A percentile compares a stretch with the other conserved stretches of the same genome.
Conservation (phyloP, 164 flowering plant species). For the Nelumbo lutea region DNA sequence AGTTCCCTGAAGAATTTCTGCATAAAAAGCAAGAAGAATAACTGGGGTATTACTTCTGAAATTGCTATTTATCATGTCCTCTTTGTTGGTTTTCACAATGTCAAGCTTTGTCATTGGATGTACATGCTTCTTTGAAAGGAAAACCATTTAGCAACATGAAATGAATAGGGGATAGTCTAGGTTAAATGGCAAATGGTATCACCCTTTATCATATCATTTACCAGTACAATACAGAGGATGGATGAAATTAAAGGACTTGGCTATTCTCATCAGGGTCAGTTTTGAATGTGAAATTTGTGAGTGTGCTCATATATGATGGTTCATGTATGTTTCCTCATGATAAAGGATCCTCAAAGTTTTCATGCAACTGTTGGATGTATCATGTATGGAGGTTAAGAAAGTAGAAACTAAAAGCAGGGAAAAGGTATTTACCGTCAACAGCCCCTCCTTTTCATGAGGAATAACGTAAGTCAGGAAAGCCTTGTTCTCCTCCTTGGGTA, state of each 20-base stretch:
- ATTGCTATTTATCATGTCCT: background rate
- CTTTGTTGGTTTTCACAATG: background rate
- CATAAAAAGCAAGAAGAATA: background rate
- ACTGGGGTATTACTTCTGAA: background rate
- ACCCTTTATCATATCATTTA: background rate
- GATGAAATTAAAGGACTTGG: background rate
- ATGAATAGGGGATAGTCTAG: too few species aligned
- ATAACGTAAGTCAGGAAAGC: conserved; percentile 75
- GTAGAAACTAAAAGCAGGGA: background rate
- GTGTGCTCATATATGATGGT: too few species aligned
- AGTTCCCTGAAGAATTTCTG: conserved; percentile 69
- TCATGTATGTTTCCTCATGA: too few species aligned
- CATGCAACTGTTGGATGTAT: too few species aligned
- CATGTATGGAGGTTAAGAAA: too few species aligned
- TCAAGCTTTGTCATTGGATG: background rate
- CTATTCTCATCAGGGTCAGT: background rate
- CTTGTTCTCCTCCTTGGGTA: conserved; percentile 80
- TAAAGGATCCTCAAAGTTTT: too few species aligned
- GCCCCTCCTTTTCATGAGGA: conserved; percentile 71
- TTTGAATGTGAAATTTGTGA: background rate
- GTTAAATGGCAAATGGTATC: background rate
- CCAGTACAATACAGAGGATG: background rate
- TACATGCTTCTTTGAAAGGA: background rate
- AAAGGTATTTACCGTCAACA: conserved; percentile 45
- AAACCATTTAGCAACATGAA: background rate